phyloP scores from a whole-genome alignment of 208 protist species.

The Borovskyia barvae region DNA sequence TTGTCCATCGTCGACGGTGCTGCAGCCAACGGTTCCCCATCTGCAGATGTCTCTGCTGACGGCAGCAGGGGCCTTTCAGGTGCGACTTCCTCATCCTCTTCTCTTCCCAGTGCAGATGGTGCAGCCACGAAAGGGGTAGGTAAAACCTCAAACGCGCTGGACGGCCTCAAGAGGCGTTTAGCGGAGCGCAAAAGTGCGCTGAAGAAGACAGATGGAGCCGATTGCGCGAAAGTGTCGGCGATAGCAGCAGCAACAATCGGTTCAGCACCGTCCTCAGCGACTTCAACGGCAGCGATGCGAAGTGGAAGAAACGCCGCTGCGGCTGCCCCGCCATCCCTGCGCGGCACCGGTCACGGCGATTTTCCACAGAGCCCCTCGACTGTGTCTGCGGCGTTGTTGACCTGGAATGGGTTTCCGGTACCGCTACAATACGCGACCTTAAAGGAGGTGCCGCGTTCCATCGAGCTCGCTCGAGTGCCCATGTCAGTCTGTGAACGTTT shows the following conservation, averaged over 20 bases:
- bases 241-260: not conserved
- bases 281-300: not conserved
- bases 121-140: not conserved
- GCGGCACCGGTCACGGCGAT: not conserved
- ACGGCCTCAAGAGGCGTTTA: conserved; percentile 45
- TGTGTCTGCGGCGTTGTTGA: not conserved
- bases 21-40: not conserved
- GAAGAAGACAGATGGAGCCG: conserved; percentile 12
- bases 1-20: too few species aligned
- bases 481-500: conserved; percentile 49
- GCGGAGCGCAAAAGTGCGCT: conserved; percentile 42
- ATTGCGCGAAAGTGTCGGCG: not conserved
- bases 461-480: conserved; percentile 28
- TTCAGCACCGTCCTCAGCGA: not conserved
- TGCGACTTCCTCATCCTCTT: not conserved
- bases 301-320: too few species aligned
- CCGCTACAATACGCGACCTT: conserved; percentile 20
- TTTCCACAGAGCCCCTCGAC: conserved; percentile 4
- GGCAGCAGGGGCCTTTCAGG: not conserved
- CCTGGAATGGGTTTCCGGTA: conserved; percentile 27
- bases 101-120: not conserved
- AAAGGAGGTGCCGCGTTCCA: conserved; percentile 11
- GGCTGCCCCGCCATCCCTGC: not conserved
- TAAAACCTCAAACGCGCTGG: conserved; percentile 26
- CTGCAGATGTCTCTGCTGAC: not conserved